Conservation (phyloP, 2,329 filamentous ascomycete genomes). For the Epichloe aotearoae region DNA sequence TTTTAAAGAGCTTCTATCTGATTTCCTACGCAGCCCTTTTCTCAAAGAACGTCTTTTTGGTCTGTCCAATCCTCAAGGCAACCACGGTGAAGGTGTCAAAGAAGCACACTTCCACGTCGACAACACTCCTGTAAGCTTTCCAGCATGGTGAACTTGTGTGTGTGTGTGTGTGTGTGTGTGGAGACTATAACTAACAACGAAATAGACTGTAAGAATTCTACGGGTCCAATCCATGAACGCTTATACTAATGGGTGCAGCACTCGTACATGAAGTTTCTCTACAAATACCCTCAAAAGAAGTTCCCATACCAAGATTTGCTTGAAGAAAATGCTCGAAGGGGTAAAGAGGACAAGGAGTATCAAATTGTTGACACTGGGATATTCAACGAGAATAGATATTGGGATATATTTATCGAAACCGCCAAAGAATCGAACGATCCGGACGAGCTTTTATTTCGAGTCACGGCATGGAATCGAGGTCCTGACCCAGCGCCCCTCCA, state of each 20-base stretch:
- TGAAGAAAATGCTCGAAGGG: conserved; percentile 67
- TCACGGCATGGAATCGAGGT: conserved; percentile 92
- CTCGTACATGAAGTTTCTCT: conserved; percentile 97
- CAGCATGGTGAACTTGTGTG: background rate
- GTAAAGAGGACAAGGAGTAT: conserved; percentile 72
- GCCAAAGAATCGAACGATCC: conserved; percentile 88
- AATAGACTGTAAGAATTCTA: conserved; percentile 30
- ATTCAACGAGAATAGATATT: conserved; percentile 84
- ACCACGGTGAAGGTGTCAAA: conserved; percentile 94
- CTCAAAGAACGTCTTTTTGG: conserved; percentile 93
- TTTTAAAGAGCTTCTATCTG: background rate
- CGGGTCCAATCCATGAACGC: background rate
- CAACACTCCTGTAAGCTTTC: conserved; percentile 58
- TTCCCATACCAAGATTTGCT: conserved; percentile 88
- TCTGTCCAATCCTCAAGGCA: conserved; percentile 89
- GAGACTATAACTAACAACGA: conserved; percentile 10
- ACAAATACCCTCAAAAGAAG: conserved; percentile 86
- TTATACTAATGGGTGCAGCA: conserved; percentile 40
- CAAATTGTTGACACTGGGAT: conserved; percentile 80
- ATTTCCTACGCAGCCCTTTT: conserved; percentile 49
- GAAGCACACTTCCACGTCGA: conserved; percentile 94
- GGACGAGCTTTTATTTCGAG: conserved; percentile 83
- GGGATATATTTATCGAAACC: conserved; percentile 94
- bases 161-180: background rate
- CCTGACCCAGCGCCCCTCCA: conserved; percentile 83